Base-by-base conservation (phyloP, 169 alveolate species). In the Toxoplasma gondii region DNA sequence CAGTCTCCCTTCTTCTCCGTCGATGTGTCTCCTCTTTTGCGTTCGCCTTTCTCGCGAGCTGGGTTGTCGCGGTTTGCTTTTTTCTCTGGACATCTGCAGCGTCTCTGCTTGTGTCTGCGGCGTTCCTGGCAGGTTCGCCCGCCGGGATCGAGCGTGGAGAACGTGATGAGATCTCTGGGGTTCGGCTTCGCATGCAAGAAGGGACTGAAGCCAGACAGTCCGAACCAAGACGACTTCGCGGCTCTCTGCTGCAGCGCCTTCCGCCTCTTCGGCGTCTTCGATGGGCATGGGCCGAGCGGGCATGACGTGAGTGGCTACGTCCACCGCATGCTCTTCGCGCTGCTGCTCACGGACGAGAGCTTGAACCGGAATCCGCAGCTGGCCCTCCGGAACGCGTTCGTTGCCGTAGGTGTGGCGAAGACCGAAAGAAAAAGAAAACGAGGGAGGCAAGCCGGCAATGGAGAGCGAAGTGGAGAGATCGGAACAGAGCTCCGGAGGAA, bases 201-300 rank as follows among this genome's bases (percentile, higher is more conserved):
- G 91, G 99, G 99, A 0, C 88, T 97, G 92, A 98, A 98, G 88
- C 99, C 99, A 12, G 98, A 97, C 92, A 96, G 97, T 78, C 98
- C 98, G 1, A 98, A 98, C 90, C 98, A 98, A 94, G 99, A 98
- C 88, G 99, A 98, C 93, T 97, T 94, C 67, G 92, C 91, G 87
- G 82, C 96, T 5, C 39, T 78, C 88, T 43, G 95, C 43, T 22
- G 78, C 88, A 83, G 69, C 39, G 69, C n/a, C 41, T 94, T 94
- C 41, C 92, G 93, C 4, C 91, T 97, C 67, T 97, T 96, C 92
- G 99, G 98, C n/a, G 98, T 98, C 53, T 98, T 98, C 93, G 99
- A 98, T 93, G 99, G 99, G 31, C 99, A 97, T 96, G 99, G 99
- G 5, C 98, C 98, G 16, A 96, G 93, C 95, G 99, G 99, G 29